Base-by-base conservation (phyloP, 495 filamentous ascomycete genomes). In the Daldinia grandis region DNA sequence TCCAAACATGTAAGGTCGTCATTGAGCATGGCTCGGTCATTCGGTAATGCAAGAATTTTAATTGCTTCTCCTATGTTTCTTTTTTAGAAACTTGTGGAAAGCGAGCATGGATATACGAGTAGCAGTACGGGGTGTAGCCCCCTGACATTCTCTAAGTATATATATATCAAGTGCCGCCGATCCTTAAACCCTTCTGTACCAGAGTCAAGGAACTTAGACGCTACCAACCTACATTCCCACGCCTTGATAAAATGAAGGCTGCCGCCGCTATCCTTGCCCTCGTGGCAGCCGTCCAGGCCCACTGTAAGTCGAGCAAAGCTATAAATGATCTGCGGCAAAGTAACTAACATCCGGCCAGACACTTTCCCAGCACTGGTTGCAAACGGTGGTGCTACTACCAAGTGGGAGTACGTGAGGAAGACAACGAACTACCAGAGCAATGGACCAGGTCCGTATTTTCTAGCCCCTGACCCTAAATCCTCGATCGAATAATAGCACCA, bases 401-500 rank as follows among this genome's bases (percentile, higher is more conserved):
- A 80, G 51, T 80, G 78, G 78, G 67, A 75, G 50, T 76, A 78
- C 19, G 78, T 80, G 49, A 71, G 78, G 53, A 80, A 76, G 68
- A 78, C 78, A 14, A 74, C 75, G 27, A 80, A 79, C 69, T 78
- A 75, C 61, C 74, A 80, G 61, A 80, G 77, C 74, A 80, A 80
- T 65, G 78, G 76, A 8, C 78, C 77, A 60, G 74, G 74, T 76
- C 30, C 35, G 74, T 71, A 53, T 12, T 24, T 10, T 12, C n/a
- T 2, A 5, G 33, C 3, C 10, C 5, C 10, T 33, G 15, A 15
- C 15, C 5, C 14, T 12, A 25, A 53, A 10, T 0, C 4, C 12
- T 33, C 19, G 57, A 4, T 53, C 21, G 12, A 25, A 47, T 44
- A 25, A 47, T 44, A 53, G 24, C 12, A 31, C 1, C 10, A 25